These are phyloP conservation scores for Mycena olivaceomarginata DNA, from an alignment of 768 basidiomycete species.

Conservation along the genomic window DNA sequence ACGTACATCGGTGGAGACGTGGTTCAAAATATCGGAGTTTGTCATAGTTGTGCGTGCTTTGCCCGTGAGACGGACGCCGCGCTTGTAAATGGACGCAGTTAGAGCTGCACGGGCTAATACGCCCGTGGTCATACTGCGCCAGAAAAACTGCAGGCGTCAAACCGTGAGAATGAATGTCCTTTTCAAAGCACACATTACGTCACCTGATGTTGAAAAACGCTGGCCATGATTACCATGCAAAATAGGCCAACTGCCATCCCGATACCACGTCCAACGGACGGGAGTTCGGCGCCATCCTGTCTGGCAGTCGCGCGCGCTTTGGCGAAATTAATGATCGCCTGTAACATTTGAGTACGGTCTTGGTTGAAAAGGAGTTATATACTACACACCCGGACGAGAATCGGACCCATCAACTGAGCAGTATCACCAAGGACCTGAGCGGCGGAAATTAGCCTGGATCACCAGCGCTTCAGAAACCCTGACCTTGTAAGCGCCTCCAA, in stretches of 20 bases:
- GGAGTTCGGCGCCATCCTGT: constrained; percentile 55
- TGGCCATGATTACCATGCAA: constrained; percentile 67
- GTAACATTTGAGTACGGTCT: constrained; percentile 3
- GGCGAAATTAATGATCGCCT: constrained; percentile 79
- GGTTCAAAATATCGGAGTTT: constrained; percentile 77
- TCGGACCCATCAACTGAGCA: constrained; percentile 76
- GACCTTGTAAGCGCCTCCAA: constrained; percentile 76
- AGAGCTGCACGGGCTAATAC: constrained; percentile 79
- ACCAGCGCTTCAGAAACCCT: background rate
- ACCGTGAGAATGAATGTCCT: constrained; percentile 8
- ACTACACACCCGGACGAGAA: constrained; percentile 71
- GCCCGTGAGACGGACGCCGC: constrained; percentile 78
- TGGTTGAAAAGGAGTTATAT: background rate
- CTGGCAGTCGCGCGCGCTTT: constrained; percentile 66
- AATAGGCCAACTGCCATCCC: constrained; percentile 77
- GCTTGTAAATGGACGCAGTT: constrained; percentile 83
- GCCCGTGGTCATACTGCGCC: constrained; percentile 81
- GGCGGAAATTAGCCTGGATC: constrained; percentile 17
- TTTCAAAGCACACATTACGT: constrained; percentile 21
- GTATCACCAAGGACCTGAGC: constrained; percentile 77
- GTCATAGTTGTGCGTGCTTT: constrained; percentile 78
- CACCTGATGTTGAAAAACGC: constrained; percentile 80
- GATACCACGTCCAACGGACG: constrained; percentile 72
- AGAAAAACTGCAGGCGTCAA: constrained; percentile 73
- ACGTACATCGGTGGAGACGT: constrained; percentile 80